phyloP scores from a whole-genome alignment of 108 stramenopile genomes.

The Skeletonema grethae region DNA sequence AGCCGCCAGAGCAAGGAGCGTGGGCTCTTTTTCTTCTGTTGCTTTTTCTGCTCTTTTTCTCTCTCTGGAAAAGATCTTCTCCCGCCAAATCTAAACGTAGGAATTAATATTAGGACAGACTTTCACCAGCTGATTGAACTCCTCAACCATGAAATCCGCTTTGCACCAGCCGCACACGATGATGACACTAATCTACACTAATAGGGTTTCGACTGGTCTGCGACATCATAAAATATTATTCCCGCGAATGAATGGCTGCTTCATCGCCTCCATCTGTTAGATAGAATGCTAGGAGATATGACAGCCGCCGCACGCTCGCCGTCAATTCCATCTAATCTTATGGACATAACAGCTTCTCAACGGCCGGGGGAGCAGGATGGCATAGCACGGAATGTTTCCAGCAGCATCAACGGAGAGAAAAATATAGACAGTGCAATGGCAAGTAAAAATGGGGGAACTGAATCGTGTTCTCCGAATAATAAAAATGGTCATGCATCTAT shows the following conservation, averaged over 20 bases:
- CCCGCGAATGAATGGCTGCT: not conserved
- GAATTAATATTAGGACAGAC: not conserved
- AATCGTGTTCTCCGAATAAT: not conserved
- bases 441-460: not conserved
- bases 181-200: too few relatives aligned
- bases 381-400: not conserved
- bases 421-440: not conserved
- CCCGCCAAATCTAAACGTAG: not conserved
- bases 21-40: too few relatives aligned
- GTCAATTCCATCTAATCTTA: not conserved
- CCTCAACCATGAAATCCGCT: not conserved
- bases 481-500: not conserved
- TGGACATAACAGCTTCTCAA: constrained; percentile 2
- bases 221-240: not conserved
- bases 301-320: not conserved
- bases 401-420: not conserved
- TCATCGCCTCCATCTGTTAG: not conserved
- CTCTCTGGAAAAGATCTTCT: too few relatives aligned
- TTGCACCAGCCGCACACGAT: too few relatives aligned
- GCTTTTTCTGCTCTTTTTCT: too few relatives aligned
- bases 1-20: too few relatives aligned
- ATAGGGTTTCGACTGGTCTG: too few relatives aligned
- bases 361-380: not conserved
- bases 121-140: not conserved
- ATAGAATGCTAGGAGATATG: not conserved